Percentiles rank a stretch among this genome's conserved stretches.
phyloP scores from a whole-genome alignment of 345 rosid species.

The Melaleuca alternifolia region DNA sequence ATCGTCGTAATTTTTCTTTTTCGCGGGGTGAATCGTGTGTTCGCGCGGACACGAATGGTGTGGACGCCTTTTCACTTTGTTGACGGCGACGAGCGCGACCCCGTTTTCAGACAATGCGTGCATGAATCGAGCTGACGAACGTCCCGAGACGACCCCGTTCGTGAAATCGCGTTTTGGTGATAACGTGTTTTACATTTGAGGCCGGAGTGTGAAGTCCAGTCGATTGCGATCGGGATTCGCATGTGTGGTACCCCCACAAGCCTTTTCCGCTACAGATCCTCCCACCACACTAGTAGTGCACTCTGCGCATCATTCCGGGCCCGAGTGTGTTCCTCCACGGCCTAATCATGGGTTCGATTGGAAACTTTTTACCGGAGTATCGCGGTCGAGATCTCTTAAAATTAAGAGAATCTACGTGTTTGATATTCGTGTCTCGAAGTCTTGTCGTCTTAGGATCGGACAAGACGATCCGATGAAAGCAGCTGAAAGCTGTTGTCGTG shows the following conservation, averaged over 20 bases:
- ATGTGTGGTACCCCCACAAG: not conserved
- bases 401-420: not conserved
- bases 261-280: not conserved
- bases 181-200: not conserved
- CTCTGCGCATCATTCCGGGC: not conserved
- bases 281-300: not conserved
- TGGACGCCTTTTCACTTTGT: no score
- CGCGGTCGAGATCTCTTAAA: not conserved
- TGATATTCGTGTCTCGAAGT: no score
- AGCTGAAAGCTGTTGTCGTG: no score
- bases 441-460: no score
- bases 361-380: not conserved
- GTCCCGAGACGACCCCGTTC: not conserved
- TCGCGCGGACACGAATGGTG: no score
- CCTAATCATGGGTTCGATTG: not conserved
- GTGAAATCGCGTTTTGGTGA: not conserved
- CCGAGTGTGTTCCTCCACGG: not conserved
- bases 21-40: no score
- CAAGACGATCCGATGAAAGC: no score
- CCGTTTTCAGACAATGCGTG: not conserved
- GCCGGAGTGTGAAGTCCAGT: not conserved
- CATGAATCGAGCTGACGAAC: not conserved
- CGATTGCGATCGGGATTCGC: not conserved
- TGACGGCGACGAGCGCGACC: no score
- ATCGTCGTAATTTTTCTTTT: no score